Conservation (phyloP, 495 filamentous ascomycete genomes). For the Podospora australis region DNA sequence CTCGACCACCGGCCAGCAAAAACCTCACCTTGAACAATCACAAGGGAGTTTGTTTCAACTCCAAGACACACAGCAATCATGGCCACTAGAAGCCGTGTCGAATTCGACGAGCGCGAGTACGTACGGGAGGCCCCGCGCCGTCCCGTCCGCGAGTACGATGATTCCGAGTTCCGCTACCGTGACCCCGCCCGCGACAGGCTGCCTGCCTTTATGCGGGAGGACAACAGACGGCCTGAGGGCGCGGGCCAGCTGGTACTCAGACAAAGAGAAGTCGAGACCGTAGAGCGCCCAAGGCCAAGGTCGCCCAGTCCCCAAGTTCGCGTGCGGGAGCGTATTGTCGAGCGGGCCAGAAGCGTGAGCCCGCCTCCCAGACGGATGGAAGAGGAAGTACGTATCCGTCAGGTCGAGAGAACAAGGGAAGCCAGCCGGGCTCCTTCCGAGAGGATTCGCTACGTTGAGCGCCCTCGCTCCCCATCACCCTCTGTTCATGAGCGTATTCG, state of each 20-base stretch:
- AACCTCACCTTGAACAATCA: neutral
- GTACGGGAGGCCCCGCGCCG: slow-evolving; percentile 24
- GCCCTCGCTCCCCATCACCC: slow-evolving; percentile 39
- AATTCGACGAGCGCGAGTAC: slow-evolving; percentile 39
- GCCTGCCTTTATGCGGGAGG: slow-evolving; percentile 37
- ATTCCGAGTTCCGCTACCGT: no score
- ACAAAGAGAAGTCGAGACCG: slow-evolving; percentile 38
- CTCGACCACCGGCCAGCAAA: slow-evolving; percentile 7
- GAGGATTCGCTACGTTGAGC: slow-evolving; percentile 34
- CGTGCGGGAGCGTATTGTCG: slow-evolving; percentile 27
- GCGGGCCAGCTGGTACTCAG: slow-evolving; percentile 38
- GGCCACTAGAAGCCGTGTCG: slow-evolving; percentile 30
- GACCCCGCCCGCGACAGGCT: slow-evolving; percentile 25
- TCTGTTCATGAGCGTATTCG: slow-evolving; percentile 33
- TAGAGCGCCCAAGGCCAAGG: slow-evolving; percentile 33
- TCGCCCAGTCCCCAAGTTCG: slow-evolving; percentile 38
- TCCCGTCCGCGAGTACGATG: slow-evolving; percentile 30
- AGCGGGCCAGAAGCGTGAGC: slow-evolving; percentile 30
- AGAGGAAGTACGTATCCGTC: slow-evolving; percentile 23
- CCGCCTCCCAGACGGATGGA: slow-evolving; percentile 22
- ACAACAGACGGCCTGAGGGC: slow-evolving; percentile 30
- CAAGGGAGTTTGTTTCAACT: no score
- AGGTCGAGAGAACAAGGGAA: slow-evolving; percentile 21
- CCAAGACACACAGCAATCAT: slow-evolving; percentile 15
- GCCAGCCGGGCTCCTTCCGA: slow-evolving; percentile 24